phyloP scores from a whole-genome alignment of 1,139 yeast genomes.

The Candida freyschussii region DNA sequence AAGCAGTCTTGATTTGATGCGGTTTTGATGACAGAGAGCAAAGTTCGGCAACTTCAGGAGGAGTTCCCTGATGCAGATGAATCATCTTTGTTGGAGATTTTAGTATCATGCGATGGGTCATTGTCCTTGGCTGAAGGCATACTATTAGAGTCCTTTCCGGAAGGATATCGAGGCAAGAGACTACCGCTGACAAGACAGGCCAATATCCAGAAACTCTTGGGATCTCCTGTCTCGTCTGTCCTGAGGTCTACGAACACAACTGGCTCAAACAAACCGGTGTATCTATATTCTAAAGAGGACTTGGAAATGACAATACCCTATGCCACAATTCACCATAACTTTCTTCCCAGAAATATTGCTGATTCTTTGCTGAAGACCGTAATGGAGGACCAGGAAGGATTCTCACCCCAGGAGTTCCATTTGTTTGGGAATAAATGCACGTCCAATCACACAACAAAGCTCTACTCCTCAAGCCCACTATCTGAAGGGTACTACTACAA shows the following conservation, averaged over 20 bases:
- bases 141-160: slow-evolving; percentile 26
- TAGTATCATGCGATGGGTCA: slow-evolving; percentile 39
- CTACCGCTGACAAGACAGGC: slow-evolving; percentile 21
- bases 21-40: slow-evolving; percentile 19
- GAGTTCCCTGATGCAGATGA: slow-evolving; percentile 30
- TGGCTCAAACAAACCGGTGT: slow-evolving; percentile 23
- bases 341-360: slow-evolving; percentile 48
- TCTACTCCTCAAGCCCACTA: slow-evolving; percentile 20
- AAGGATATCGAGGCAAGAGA: slow-evolving; percentile 9
- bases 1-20: too few relatives aligned
- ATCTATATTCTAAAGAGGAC: slow-evolving; percentile 37
- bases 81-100: slow-evolving; percentile 33
- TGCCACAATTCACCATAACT: slow-evolving; percentile 45
- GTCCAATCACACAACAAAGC: slow-evolving; percentile 46
- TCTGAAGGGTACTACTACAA: slow-evolving; percentile 33
- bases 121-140: slow-evolving; percentile 29
- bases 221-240: slow-evolving; percentile 3
- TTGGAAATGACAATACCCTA: slow-evolving; percentile 41
- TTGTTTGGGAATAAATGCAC: slow-evolving; percentile 56
- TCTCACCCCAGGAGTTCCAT: slow-evolving; percentile 43
- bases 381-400: slow-evolving; percentile 35
- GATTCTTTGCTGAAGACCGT: slow-evolving; percentile 38
- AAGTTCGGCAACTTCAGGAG: slow-evolving; percentile 21
- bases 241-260: slow-evolving; percentile 15
- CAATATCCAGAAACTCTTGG: slow-evolving; percentile 20